Evolutionary conservation across 1,284 basidiomycete species (phyloP).

Genomic region (Anthracocystis setariae): DNA sequence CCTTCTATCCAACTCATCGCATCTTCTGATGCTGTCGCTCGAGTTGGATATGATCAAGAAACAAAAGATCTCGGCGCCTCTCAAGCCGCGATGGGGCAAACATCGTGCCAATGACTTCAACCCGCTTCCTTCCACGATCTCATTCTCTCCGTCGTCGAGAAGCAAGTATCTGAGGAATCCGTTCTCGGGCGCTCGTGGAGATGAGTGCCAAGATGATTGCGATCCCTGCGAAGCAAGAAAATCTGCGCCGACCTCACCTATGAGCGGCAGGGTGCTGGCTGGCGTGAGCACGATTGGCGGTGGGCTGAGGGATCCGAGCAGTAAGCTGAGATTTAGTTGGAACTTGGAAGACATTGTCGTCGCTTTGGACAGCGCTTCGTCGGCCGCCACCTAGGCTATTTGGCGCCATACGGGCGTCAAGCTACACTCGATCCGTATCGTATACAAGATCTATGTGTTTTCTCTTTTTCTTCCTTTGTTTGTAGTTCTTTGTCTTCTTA

Average conservation of each 20-base stretch:
- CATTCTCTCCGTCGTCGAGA: conserved; percentile 5
- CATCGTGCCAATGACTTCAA: conserved; percentile 58
- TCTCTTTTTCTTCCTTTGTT: too few relatives aligned
- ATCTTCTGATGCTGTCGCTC: conserved; percentile 64
- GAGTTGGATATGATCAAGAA: conserved; percentile 67
- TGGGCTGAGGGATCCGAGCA: conserved; percentile 28
- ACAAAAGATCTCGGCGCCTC: conserved; percentile 63
- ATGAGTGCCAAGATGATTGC: conserved; percentile 8
- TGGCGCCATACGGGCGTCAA: too few relatives aligned
- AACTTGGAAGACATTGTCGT: conserved; percentile 14
- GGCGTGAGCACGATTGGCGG: conserved; percentile 6
- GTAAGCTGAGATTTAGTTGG: conserved; percentile 29
- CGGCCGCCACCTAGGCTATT: not conserved
- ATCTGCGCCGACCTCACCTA: not conserved
- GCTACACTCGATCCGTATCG: too few relatives aligned
- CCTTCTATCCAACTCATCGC: conserved; percentile 61
- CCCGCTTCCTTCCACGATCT: conserved; percentile 34
- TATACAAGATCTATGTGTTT: too few relatives aligned
- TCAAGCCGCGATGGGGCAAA: conserved; percentile 64
- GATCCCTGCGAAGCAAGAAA: conserved; percentile 4
- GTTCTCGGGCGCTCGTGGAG: conserved; percentile 1
- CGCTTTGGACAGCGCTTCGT: conserved; percentile 5
- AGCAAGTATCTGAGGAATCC: conserved; percentile 31
- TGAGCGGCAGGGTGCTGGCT: not conserved
- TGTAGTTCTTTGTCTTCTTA: too few relatives aligned